These are phyloP conservation scores for Amanita pallidorosea DNA, from an alignment of 768 basidiomycete genomes.

Conservation along the genomic window DNA sequence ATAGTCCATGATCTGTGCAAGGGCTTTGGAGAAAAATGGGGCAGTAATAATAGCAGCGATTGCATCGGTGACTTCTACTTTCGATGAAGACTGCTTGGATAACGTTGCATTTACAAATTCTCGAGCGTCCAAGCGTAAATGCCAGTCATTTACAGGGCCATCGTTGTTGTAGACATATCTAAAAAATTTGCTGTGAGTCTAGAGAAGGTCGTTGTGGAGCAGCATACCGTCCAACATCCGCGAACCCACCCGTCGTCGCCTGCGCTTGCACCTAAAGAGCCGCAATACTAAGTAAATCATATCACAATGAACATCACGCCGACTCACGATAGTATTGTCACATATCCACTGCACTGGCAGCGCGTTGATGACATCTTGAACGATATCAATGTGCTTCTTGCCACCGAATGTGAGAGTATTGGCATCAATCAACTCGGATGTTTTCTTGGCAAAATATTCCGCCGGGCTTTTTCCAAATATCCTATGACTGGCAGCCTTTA, in stretches of 20 bases:
- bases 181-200: neutral
- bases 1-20: conserved; percentile 50
- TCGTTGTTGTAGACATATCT: conserved; percentile 38
- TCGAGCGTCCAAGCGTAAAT: conserved; percentile 28
- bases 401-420: conserved; percentile 21
- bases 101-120: conserved; percentile 11
- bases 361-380: conserved; percentile 56
- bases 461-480: conserved; percentile 10
- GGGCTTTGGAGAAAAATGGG: conserved; percentile 41
- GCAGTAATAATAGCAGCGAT: conserved; percentile 46
- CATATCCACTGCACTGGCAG: conserved; percentile 54
- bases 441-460: conserved; percentile 22
- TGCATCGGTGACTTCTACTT: conserved; percentile 34
- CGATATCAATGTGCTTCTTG: conserved; percentile 40
- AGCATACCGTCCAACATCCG: conserved; percentile 38
- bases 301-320: neutral
- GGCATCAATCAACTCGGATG: conserved; percentile 20
- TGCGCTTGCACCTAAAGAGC: neutral
- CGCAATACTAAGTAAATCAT: neutral
- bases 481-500: conserved; percentile 8
- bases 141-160: conserved; percentile 36
- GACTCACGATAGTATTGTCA: conserved; percentile 38
- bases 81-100: conserved; percentile 6
- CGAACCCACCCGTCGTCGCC: conserved; percentile 27
- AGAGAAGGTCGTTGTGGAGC: neutral